Base-by-base conservation (phyloP, 2,329 filamentous ascomycete genomes). In the Cladophialophora chaetospira region DNA sequence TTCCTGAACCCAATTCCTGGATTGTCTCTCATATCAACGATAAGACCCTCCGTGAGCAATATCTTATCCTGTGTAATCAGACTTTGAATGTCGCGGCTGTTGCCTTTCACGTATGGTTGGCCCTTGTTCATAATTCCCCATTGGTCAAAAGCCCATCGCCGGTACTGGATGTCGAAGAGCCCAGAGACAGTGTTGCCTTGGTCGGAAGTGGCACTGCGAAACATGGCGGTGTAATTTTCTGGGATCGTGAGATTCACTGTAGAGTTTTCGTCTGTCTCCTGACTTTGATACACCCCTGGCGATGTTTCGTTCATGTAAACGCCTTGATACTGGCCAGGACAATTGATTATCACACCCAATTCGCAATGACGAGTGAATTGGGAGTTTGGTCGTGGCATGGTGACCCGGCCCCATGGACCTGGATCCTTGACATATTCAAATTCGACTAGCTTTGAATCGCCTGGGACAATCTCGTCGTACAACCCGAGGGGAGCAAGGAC, bases 1-100 rank as follows among this genome's bases (percentile, higher is more conserved):
- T 77, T 77, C 15, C 76, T 68, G 11, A 77, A 72, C 1, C 75
- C 75, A 5, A 78, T 67, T 0, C 74, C 73, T 1, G 75, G 75
- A 28, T 62, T 66, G 23, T 66, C 61, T 28, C 44, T 57, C 25
- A 68, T 69, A 54, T 78, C 74, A 0, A 77, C 53, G 15, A 60
- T 48, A n/a, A 60, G 53, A 1, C 57, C 57, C 58, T 79, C 77
- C 0, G 78, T 66, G 3, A 70, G 53, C 23, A 66, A 44, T 13
- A 71, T 62, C 1, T 43, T 60, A 5, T 75, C 64, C 2, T 70
- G 68, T 0, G 74, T 60, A 3, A 73, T 59, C 8, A 75, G 58
- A 4, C 62, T 68, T 13, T 67, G 62, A 40, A 69, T 60, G 21
- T 65, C 67, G 29, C 61, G 69, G 51, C 67, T 72, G 8, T 55